These are phyloP conservation scores for Neurospora tetraspora DNA, from an alignment of 495 filamentous ascomycete genomes.

Conservation along the genomic window DNA sequence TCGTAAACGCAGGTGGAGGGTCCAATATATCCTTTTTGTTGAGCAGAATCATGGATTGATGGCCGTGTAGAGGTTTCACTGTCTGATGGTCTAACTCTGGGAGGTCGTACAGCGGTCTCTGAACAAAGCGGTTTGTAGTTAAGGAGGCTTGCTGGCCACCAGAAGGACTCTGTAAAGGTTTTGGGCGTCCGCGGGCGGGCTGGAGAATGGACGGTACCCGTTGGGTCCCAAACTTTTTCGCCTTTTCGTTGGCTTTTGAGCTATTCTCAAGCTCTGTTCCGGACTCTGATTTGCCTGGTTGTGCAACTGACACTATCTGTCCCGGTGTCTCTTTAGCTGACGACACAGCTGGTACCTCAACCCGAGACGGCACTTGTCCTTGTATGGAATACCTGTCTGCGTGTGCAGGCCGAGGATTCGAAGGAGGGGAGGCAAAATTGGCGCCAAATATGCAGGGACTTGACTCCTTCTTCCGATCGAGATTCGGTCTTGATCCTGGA, in stretches of 20 bases:
- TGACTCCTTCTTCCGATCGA: neutral
- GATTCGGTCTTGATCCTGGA: neutral
- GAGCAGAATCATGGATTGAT: neutral
- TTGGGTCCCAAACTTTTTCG: conserved; percentile 1
- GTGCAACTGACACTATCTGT: neutral
- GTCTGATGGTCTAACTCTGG: conserved; percentile 10
- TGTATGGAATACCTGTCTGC: neutral
- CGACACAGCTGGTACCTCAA: conserved; percentile 7
- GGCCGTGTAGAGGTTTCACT: conserved; percentile 8
- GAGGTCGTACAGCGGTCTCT: conserved; percentile 10
- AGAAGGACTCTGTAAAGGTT: conserved; percentile 3
- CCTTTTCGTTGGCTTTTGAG: neutral
- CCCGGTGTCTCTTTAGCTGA: conserved; percentile 4
- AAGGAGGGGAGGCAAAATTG: neutral
- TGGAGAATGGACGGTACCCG: conserved; percentile 26
- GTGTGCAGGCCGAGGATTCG: neutral
- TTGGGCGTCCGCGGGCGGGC: conserved; percentile 23
- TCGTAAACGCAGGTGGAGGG: conserved; percentile 3
- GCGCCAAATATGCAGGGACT: neutral
- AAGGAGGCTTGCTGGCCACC: conserved; percentile 6
- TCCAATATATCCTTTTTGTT: neutral
- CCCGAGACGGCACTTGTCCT: neutral
- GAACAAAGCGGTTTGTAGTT: conserved; percentile 6
- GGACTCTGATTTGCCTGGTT: conserved; percentile 4
- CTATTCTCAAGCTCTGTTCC: neutral